Evolutionary conservation across 176 grass and related monocot species (phyloP).

Genomic region (Lolium rigidum): DNA sequence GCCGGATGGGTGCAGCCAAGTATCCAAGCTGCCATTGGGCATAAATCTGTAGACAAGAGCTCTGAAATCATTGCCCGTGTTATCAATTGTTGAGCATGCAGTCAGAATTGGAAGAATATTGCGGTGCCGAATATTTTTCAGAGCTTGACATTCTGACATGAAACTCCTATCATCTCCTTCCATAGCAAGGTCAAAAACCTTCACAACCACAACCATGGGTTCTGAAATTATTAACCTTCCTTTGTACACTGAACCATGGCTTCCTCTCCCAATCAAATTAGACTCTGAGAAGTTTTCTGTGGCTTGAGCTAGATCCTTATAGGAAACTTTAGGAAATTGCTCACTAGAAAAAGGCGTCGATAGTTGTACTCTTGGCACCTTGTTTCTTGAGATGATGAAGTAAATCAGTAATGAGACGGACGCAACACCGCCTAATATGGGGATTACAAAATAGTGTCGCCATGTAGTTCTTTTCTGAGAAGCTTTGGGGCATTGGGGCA

Average conservation of each 20-base stretch:
- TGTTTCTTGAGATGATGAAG: background rate
- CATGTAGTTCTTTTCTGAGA: background rate
- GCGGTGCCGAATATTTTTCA: slow-evolving; percentile 57
- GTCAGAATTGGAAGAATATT: slow-evolving; percentile 64
- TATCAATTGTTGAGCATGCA: slow-evolving; percentile 63
- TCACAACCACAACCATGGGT: slow-evolving; percentile 49
- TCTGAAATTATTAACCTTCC: slow-evolving; percentile 28
- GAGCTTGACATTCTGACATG: slow-evolving; percentile 58
- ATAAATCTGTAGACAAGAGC: slow-evolving; percentile 61
- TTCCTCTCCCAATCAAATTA: slow-evolving; percentile 58
- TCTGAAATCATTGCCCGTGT: slow-evolving; percentile 52
- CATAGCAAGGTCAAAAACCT: slow-evolving; percentile 61
- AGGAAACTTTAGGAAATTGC: slow-evolving; percentile 45
- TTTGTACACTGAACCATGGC: slow-evolving; percentile 60
- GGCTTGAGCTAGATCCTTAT: slow-evolving; percentile 50
- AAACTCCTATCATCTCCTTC: slow-evolving; percentile 56
- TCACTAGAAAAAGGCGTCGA: background rate
- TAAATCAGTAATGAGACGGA: background rate
- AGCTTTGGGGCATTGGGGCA: slow-evolving; percentile 35
- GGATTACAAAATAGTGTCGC: background rate
- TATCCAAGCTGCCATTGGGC: slow-evolving; percentile 55
- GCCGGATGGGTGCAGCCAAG: slow-evolving; percentile 47
- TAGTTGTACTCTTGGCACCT: background rate
- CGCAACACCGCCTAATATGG: background rate
- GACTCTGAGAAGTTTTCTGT: slow-evolving; percentile 55